Conservation (phyloP, 192 early-diverging fungal species). For the Backusella tuberculispora region DNA sequence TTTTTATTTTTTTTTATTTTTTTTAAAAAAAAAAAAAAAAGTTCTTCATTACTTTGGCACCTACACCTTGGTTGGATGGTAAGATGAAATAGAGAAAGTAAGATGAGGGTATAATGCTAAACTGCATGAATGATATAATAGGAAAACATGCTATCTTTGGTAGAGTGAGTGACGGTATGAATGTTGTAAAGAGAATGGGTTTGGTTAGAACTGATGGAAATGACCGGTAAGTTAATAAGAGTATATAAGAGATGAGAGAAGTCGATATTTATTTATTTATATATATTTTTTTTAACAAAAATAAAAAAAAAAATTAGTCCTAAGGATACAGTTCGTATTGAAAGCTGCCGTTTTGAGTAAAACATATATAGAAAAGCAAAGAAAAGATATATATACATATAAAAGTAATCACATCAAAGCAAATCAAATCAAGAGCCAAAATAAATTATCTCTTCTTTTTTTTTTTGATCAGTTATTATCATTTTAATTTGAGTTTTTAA, state of each 20-base stretch:
- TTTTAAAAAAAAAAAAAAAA: neutral
- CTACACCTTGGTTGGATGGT: conserved; percentile 90
- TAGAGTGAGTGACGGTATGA: conserved; percentile 80
- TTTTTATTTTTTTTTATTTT: no score
- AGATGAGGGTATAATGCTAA: neutral
- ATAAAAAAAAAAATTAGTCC: conserved; percentile 10
- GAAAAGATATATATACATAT: no score
- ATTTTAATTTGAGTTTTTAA: neutral
- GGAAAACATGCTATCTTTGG: conserved; percentile 93
- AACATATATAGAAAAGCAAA: neutral
- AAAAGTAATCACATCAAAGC: no score
- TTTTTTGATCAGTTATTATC: neutral
- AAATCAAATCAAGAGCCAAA: neutral
- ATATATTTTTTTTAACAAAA: neutral
- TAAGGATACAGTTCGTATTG: conserved; percentile 29
- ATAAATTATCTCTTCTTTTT: neutral
- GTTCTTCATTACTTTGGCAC: conserved; percentile 90
- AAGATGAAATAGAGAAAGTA: neutral
- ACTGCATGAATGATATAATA: conserved; percentile 32
- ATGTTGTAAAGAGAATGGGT: conserved; percentile 81
- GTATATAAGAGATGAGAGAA: neutral
- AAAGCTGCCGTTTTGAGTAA: conserved; percentile 21
- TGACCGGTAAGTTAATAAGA: conserved; percentile 45
- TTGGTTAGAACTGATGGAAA: conserved; percentile 60
- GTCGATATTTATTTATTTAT: neutral